These are phyloP conservation scores for Aspergillus diversus DNA, from an alignment of 495 filamentous ascomycete species.

Conservation along the genomic window DNA sequence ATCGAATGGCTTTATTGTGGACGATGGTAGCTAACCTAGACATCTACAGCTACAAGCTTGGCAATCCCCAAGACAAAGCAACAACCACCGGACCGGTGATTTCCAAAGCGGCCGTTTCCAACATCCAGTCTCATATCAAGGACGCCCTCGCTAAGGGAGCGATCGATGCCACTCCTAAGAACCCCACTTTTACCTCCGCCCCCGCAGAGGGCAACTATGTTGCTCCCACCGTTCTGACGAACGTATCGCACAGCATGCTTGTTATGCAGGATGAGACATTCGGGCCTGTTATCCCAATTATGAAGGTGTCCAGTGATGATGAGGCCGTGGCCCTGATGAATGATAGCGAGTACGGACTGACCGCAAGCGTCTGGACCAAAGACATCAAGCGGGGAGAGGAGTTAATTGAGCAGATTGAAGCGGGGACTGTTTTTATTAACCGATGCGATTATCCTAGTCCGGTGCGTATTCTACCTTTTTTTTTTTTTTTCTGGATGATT, in stretches of 20 bases:
- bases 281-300: conserved; percentile 90
- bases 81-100: conserved; percentile 91
- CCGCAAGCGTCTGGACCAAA: conserved; percentile 98
- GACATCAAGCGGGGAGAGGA: conserved; percentile 76
- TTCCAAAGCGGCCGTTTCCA: conserved; percentile 67
- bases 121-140: conserved; percentile 78
- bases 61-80: conserved; percentile 75
- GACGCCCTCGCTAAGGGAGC: conserved; percentile 88
- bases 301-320: conserved; percentile 83
- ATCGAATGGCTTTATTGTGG: too few species aligned
- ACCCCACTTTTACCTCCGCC: conserved; percentile 69
- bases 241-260: conserved; percentile 82
- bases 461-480: conserved; percentile 57
- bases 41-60: conserved; percentile 72
- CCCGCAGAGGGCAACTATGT: conserved; percentile 81
- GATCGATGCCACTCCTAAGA: conserved; percentile 78
- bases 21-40: not conserved
- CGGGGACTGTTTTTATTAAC: conserved; percentile 96
- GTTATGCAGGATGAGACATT: conserved; percentile 98
- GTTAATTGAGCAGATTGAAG: conserved; percentile 80
- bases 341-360: conserved; percentile 90
- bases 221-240: conserved; percentile 78
- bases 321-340: conserved; percentile 91
- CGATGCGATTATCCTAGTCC: conserved; percentile 91
- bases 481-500: not conserved